Evolutionary conservation across 1,139 yeast species (phyloP), one percentile per base, ranked within the genome.

Genomic region (Trichomonascaceae sp.): DNA sequence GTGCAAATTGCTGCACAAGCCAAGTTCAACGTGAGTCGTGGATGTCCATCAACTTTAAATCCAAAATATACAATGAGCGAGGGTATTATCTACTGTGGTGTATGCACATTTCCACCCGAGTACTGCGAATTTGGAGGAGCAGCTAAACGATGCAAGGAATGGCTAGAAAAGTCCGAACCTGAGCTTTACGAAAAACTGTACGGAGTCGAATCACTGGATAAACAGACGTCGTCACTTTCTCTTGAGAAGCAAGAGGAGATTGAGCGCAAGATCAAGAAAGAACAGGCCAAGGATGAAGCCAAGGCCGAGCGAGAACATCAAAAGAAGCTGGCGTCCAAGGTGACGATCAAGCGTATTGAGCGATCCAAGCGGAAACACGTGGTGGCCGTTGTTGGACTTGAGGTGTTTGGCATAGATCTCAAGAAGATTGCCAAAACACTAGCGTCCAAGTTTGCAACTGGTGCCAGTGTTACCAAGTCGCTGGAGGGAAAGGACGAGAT

Each of bases 381-480:
- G 37, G 78, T 85, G 38, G 80, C 93, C 22, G 77, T 87, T 37
- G 69, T 80, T 13, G 96, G 96, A 16, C 66, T 87, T 43, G 97
- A 87, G 53, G 84, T 85, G 31, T 79, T 84, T 55, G 89, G 52
- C 11, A 73, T 84, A 42, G 96, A 87, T 53, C 69, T 82, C 69
- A 89, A 89, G 64, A 85, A 85, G 53, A 67, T 84, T 45, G 81
- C 95, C 30, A 89, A 89, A 65, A 76, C 85, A 1, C 84, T 89
- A 59, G 93, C 96, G 0, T 77, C 92, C 27, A 84, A 82, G 56
- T 89, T 87, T 54, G 98, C 98, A 16, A 87, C 97, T 3, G 98
- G 98, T 31, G 92, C 96, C 17, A 75, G 92, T 29, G 95, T 87
- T n/a, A 76, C 87, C 5, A 87, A 87, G 60, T 79, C 77, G 43